Evolutionary conservation across 164 flowering plant species (phyloP).

Genomic region (Pachysandra terminalis): DNA sequence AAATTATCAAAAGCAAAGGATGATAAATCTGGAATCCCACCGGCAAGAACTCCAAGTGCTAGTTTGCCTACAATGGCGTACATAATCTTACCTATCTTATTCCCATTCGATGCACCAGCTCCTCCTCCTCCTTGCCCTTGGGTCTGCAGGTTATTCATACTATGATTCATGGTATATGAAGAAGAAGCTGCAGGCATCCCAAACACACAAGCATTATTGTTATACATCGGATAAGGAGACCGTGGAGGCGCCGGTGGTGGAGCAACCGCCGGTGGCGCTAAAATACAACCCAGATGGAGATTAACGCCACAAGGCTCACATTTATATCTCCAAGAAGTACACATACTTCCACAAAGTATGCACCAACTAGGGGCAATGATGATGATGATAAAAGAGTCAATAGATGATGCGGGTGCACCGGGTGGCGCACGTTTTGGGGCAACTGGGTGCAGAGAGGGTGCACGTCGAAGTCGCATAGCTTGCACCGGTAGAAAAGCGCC

Average conservation of each 20-base stretch:
- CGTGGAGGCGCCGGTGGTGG: too few relatives aligned
- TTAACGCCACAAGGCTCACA: conserved; percentile 12
- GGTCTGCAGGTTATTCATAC: too few relatives aligned
- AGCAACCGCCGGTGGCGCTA: not conserved
- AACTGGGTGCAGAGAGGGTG: conserved; percentile 9
- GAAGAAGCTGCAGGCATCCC: too few relatives aligned
- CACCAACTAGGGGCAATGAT: not conserved
- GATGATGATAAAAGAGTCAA: not conserved
- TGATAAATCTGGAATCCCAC: not conserved
- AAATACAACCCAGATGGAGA: too few relatives aligned
- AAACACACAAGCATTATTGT: too few relatives aligned
- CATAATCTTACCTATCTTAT: not conserved
- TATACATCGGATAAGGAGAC: too few relatives aligned
- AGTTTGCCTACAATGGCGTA: not conserved
- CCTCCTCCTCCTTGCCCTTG: too few relatives aligned
- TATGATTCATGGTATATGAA: too few relatives aligned
- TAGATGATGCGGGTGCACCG: too few relatives aligned
- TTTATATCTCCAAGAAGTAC: conserved; percentile 4
- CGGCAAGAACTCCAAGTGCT: not conserved
- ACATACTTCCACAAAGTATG: not conserved
- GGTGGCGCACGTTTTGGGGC: not conserved
- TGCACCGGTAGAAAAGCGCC: too few relatives aligned
- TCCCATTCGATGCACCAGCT: too few relatives aligned
- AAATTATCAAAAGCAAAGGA: not conserved
- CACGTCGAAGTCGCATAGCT: conserved; percentile 3